Evolutionary conservation across 176 grass and related monocot species (phyloP).

Genomic region (Carex littledalei): DNA sequence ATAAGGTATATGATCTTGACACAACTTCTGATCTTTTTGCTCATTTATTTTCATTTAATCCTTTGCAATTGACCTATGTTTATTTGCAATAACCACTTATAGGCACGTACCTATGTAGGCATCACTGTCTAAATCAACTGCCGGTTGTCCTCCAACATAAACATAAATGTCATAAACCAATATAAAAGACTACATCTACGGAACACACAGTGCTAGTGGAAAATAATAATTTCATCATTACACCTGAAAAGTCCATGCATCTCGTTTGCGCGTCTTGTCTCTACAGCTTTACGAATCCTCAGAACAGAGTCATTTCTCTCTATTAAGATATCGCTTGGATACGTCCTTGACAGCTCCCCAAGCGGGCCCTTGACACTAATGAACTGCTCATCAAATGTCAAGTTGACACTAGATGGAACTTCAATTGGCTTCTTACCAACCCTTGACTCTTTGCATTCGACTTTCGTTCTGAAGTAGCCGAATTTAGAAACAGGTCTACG

Average conservation of each 20-base stretch:
- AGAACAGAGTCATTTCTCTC: slow-evolving; percentile 64
- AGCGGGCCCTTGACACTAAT: slow-evolving; percentile 89
- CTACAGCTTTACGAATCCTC: slow-evolving; percentile 55
- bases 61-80: not conserved
- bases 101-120: not conserved
- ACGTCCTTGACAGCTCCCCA: slow-evolving; percentile 67
- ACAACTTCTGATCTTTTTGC: not conserved
- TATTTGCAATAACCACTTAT: not conserved
- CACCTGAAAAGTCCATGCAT: slow-evolving; percentile 99
- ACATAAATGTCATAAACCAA: not conserved
- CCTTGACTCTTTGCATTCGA: slow-evolving; percentile 97
- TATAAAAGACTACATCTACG: not conserved
- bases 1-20: not conserved
- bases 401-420: slow-evolving; percentile 79
- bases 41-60: not conserved
- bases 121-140: not conserved
- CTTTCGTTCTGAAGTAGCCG: slow-evolving; percentile 44
- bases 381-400: slow-evolving; percentile 60
- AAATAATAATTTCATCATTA: not conserved
- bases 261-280: slow-evolving; percentile 79
- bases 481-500: slow-evolving; percentile 37
- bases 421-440: slow-evolving; percentile 81
- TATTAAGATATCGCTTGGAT: slow-evolving; percentile 69
- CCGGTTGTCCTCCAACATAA: not conserved
- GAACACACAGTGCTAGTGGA: not conserved